These are phyloP conservation scores for Septoria petroselini DNA, from an alignment of 2,329 filamentous ascomycete genomes.

Conservation along the genomic window DNA sequence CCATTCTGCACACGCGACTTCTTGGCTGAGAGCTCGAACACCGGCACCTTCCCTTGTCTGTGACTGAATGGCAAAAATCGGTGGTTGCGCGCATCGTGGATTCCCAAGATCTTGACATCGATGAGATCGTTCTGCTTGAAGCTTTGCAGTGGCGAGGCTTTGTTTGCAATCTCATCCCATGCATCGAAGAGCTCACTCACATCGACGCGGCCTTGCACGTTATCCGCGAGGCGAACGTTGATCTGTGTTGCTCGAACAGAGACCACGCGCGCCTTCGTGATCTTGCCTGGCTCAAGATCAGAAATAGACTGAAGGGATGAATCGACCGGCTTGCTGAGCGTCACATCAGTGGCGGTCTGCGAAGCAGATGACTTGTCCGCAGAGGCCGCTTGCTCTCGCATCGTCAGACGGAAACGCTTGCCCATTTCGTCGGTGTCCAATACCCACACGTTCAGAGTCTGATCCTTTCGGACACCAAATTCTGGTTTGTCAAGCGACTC, in stretches of 20 bases:
- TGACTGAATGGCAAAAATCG: constrained; percentile 90
- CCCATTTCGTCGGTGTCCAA: constrained; percentile 68
- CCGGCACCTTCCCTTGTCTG: constrained; percentile 69
- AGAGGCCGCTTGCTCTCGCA: constrained; percentile 50
- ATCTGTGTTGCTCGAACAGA: constrained; percentile 88
- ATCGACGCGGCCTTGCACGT: constrained; percentile 88
- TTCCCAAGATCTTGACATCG: constrained; percentile 73
- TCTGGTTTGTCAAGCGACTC: constrained; percentile 65
- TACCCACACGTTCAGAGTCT: constrained; percentile 71
- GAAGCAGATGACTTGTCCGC: constrained; percentile 27
- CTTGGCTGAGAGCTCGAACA: constrained; percentile 85
- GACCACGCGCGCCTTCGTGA: constrained; percentile 73
- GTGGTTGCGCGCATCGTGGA: constrained; percentile 87
- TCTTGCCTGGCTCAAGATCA: constrained; percentile 69
- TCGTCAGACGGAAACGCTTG: constrained; percentile 65
- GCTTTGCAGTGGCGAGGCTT: constrained; percentile 72
- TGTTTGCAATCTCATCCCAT: constrained; percentile 81
- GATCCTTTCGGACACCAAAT: constrained; percentile 75
- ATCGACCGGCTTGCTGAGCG: constrained; percentile 61
- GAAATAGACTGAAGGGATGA: constrained; percentile 60
- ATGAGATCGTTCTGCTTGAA: constrained; percentile 71
- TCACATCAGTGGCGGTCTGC: constrained; percentile 18
- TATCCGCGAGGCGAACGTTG: constrained; percentile 84
- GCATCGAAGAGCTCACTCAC: constrained; percentile 84
- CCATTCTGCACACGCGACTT: constrained; percentile 36